Conservation (phyloP, 306 rosid species). For the Vicia villosa region DNA sequence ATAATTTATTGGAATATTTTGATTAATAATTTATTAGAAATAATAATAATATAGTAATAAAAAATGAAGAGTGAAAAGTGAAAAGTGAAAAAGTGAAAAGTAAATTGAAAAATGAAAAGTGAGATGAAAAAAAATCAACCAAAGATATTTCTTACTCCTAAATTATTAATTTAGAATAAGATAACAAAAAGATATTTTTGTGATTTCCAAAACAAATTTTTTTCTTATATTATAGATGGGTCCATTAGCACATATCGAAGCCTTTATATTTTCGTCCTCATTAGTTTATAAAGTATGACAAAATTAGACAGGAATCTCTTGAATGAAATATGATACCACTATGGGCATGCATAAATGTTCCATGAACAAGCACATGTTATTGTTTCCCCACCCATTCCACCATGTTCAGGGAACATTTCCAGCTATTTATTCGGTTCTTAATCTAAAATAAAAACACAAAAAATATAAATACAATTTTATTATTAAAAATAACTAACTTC, state of each 20-base stretch:
- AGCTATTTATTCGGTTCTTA: slow-evolving; percentile 37
- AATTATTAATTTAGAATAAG: too few species aligned
- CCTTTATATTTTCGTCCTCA: not conserved
- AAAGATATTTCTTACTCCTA: too few species aligned
- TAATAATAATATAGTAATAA: too few species aligned
- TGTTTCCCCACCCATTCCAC: slow-evolving; percentile 63
- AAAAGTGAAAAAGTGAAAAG: too few species aligned
- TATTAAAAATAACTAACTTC: not conserved
- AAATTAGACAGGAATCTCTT: slow-evolving; percentile 42
- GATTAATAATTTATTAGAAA: too few species aligned
- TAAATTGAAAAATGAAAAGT: too few species aligned
- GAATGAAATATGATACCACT: slow-evolving; percentile 36
- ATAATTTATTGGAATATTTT: too few species aligned
- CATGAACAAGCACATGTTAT: slow-evolving; percentile 68
- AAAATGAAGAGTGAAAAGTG: too few species aligned
- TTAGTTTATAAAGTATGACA: slow-evolving; percentile 21
- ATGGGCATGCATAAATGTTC: slow-evolving; percentile 60
- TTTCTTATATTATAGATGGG: too few species aligned
- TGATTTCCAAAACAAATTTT: too few species aligned
- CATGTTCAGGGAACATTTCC: slow-evolving; percentile 49
- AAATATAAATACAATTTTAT: not conserved
- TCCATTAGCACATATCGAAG: slow-evolving; percentile 16
- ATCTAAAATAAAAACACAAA: not conserved
- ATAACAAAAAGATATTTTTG: too few species aligned
- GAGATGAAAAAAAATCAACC: too few species aligned